Percentiles rank a stretch among this genome's conserved stretches.
These are phyloP conservation scores for Synchytrium microbalum DNA, from an alignment of 371 early-diverging fungal species.

Conservation along the genomic window DNA sequence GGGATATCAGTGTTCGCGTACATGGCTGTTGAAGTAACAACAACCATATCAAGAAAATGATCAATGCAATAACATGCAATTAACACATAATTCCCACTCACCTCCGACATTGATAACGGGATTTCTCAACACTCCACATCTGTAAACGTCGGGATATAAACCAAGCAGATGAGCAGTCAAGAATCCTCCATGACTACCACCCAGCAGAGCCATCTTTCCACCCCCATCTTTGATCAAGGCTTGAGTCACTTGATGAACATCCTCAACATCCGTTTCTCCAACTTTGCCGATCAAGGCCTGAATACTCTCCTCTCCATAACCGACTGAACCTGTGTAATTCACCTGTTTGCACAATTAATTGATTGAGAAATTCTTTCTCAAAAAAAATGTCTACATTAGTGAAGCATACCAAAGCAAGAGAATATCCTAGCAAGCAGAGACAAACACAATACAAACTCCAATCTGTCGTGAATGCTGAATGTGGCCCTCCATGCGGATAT, in stretches of 20 bases:
- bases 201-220: constrained; percentile 43
- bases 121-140: constrained; percentile 55
- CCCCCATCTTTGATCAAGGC: constrained; percentile 12
- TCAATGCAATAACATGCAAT: background rate
- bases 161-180: constrained; percentile 55
- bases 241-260: constrained; percentile 41
- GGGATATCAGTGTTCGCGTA: constrained; percentile 51
- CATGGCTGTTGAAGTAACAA: constrained; percentile 22
- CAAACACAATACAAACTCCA: constrained; percentile 32
- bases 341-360: too few species aligned
- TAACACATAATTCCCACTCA: too few species aligned
- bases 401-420: constrained; percentile 35
- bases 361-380: too few species aligned
- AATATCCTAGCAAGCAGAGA: constrained; percentile 47
- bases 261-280: constrained; percentile 55
- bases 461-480: constrained; percentile 42
- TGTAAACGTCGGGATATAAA: constrained; percentile 42
- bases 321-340: constrained; percentile 66
- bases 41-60: background rate
- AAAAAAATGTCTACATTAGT: too few species aligned
- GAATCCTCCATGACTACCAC: constrained; percentile 71
- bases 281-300: constrained; percentile 52
- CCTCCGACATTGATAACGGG: constrained; percentile 61
- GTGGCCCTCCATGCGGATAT: constrained; percentile 65
- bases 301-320: constrained; percentile 59